Base-by-base conservation (phyloP, 1,139 yeast species). In the Lodderomyces parapsilosis region DNA sequence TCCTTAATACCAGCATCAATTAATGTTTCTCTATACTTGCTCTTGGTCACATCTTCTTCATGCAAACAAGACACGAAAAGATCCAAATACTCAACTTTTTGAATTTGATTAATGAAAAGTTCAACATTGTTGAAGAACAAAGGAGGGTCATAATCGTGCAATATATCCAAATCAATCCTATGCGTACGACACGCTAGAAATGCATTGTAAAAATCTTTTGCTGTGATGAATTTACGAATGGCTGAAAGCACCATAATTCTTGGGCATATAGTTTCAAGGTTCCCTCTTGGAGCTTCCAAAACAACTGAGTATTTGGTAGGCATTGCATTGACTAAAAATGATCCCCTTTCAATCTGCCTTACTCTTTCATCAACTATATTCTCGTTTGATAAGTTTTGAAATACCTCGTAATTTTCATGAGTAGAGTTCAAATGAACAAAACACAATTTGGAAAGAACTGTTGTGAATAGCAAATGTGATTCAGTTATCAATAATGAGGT, bases 261-360 rank as follows among this genome's bases (percentile, higher is more conserved):
- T 9, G 99, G 99, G 57, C 81, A 85, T 25, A 94, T 86, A 0
- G 98, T 90, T 62, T 94, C 99, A 52, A 93, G 69, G 55, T 94
- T 94, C 48, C 99, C 99, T 61, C 99, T 78, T 46, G 96, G 96
- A 3, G 97, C 97, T 63, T 94, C 96, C 43, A 94, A 71, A 2
- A 88, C 82, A 14, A 94, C 90, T 0, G 94, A 80, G 45, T 90
- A 83, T 46, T 80, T 86, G 0, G 95, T 81, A 1, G 98, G 97
- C 59, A 90, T 83, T 1, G 81, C 81, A 36, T 93, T 74, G 1
- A 93, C 88, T 41, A 94, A 65, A 25, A 86, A 56, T 0, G 97
- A 88, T 1, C 99, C 99, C 50, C 97, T 76, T 64, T 94, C 99
- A 43, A 94, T 83, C 45, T 84, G 81, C 54, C 99, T 80, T 18